phyloP scores from a whole-genome alignment of 116 monocot genomes.

The Dioscorea cayenensis region DNA sequence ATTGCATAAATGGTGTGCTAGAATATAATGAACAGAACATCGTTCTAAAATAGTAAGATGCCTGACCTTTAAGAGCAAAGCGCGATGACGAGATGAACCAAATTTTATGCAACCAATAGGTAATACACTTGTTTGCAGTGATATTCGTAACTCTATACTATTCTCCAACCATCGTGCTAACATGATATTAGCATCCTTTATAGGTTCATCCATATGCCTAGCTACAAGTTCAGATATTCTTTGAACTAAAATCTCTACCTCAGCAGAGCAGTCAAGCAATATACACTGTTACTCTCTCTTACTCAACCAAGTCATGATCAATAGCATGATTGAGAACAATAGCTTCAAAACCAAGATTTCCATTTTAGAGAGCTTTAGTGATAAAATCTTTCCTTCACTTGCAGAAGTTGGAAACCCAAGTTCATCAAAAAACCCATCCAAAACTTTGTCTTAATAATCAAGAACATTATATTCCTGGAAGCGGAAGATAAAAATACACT shows the following conservation, averaged over 20 bases:
- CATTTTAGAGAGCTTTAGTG: slow-evolving; percentile 77
- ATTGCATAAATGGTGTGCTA: background rate
- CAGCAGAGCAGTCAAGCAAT: slow-evolving; percentile 51
- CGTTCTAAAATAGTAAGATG: background rate
- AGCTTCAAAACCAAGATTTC: slow-evolving; percentile 96
- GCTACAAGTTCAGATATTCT: slow-evolving; percentile 87
- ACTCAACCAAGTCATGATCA: slow-evolving; percentile 62
- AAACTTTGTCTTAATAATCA: slow-evolving; percentile 82
- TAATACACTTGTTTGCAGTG: slow-evolving; percentile 75
- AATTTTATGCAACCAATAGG: slow-evolving; percentile 83
- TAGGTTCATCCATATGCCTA: slow-evolving; percentile 91
- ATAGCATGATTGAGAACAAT: slow-evolving; percentile 75
- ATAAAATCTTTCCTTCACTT: slow-evolving; percentile 63
- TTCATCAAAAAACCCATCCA: slow-evolving; percentile 96
- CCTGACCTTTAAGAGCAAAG: slow-evolving; percentile 94
- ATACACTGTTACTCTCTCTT: slow-evolving; percentile 88
- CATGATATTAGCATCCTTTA: slow-evolving; percentile 83
- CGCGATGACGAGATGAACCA: slow-evolving; percentile 86
- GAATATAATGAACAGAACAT: background rate
- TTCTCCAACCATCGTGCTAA: slow-evolving; percentile 70
- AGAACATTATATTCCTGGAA: slow-evolving; percentile 91
- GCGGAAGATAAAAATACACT: background rate
- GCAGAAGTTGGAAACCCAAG: slow-evolving; percentile 46
- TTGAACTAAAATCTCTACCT: slow-evolving; percentile 65
- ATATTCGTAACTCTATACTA: slow-evolving; percentile 68